Evolutionary conservation across 2,329 filamentous ascomycete species (phyloP).

Genomic region (Corinectria fuckeliana): DNA sequence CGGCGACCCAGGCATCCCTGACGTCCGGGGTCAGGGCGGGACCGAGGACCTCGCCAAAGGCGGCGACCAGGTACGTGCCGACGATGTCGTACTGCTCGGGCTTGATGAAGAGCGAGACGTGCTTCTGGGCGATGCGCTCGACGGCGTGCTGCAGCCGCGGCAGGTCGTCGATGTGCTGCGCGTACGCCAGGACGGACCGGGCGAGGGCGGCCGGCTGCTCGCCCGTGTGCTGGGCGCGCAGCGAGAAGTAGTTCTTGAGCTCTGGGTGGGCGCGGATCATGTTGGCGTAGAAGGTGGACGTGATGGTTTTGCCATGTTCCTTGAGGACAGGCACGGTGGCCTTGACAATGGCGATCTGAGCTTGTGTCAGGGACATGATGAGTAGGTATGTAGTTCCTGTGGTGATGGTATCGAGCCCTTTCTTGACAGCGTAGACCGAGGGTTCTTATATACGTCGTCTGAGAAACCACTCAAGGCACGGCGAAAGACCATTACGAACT

Average conservation of each 20-base stretch:
- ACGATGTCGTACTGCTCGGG: constrained; percentile 76
- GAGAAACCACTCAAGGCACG: constrained; percentile 30
- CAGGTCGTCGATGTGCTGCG: constrained; percentile 74
- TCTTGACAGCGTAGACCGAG: not conserved
- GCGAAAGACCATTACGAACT: constrained; percentile 32
- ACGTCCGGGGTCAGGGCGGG: constrained; percentile 70
- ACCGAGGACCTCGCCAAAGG: constrained; percentile 72
- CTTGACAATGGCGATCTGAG: constrained; percentile 76
- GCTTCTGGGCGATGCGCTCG: constrained; percentile 78
- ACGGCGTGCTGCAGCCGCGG: constrained; percentile 61
- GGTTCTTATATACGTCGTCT: constrained; percentile 27
- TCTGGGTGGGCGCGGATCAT: constrained; percentile 69
- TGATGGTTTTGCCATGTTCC: constrained; percentile 72
- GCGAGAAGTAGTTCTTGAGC: constrained; percentile 74
- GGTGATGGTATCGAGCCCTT: constrained; percentile 9
- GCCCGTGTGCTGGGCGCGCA: constrained; percentile 70
- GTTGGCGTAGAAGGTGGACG: constrained; percentile 74
- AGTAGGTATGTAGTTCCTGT: not conserved
- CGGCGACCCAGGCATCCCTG: constrained; percentile 72
- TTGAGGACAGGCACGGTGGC: constrained; percentile 76
- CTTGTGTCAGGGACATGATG: constrained; percentile 60
- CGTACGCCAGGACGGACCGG: constrained; percentile 73
- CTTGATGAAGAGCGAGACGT: constrained; percentile 72
- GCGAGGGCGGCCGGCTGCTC: constrained; percentile 75
- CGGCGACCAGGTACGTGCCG: constrained; percentile 69